phyloP scores from a whole-genome alignment of 805 yeast species.

The Barnettozyma vustinii region DNA sequence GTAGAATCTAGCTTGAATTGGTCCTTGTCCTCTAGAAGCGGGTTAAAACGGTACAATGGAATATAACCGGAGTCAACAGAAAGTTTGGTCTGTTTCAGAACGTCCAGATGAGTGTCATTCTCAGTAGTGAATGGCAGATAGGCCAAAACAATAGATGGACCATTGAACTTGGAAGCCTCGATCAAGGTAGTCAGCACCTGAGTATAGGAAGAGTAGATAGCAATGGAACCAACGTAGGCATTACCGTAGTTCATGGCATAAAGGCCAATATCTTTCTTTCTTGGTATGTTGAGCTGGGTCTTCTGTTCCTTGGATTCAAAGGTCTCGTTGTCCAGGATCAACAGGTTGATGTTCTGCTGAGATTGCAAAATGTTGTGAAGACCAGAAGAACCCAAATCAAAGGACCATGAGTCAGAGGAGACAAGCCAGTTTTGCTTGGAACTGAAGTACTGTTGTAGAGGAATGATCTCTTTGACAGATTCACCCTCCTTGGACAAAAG shows the following conservation, averaged over 20 bases:
- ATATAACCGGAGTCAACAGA: constrained; percentile 95
- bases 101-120: constrained; percentile 60
- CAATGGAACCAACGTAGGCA: constrained; percentile 90
- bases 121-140: constrained; percentile 74
- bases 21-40: constrained; percentile 46
- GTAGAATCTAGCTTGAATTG: constrained; percentile 80
- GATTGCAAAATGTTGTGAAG: constrained; percentile 78
- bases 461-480: constrained; percentile 41
- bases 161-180: constrained; percentile 85
- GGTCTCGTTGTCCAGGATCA: constrained; percentile 85
- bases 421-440: constrained; percentile 69
- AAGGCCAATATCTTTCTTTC: constrained; percentile 89
- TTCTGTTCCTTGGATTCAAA: constrained; percentile 32
- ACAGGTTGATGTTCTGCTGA: constrained; percentile 72
- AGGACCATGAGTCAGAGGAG: constrained; percentile 95
- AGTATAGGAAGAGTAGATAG: constrained; percentile 88
- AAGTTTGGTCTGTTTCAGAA: constrained; percentile 78
- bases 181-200: constrained; percentile 83
- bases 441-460: constrained; percentile 39
- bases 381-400: constrained; percentile 88
- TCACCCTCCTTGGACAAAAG: constrained; percentile 32
- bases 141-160: constrained; percentile 89
- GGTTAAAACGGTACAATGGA: constrained; percentile 89
- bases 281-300: constrained; percentile 33
- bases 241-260: constrained; percentile 92